Evolutionary conservation across 2,329 filamentous ascomycete genomes (phyloP), one percentile per base, ranked within the genome.

Genomic region (Fusarium algeriense): DNA sequence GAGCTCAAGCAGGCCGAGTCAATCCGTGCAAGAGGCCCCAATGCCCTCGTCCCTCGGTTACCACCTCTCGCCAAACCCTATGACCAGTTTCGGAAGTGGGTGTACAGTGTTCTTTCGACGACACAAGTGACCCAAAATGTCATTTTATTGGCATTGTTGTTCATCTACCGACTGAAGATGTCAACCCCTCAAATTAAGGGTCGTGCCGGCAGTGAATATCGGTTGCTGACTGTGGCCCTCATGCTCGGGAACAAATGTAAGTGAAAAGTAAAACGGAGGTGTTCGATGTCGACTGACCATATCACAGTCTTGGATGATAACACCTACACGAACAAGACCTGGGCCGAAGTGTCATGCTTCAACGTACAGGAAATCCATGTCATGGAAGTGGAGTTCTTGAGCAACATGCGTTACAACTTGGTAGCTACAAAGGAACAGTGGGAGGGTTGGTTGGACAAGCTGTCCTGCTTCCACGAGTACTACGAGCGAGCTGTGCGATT

Each of bases 361-460:
- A 91, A 93, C 3, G 95, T 98, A 15, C 90, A 92, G 67, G 96
- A 99, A 81, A 97, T 99, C 55, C 96, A 99, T 80, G 92, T 98
- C 46, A 99, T 99, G 96, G 96, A 99, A 80, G 96, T 99, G n/a
- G 96, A 99, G 80, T 99, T 99, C 76, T 85, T 99, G 70, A 98
- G 95, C 85, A 98, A 98, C 81, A 97, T 99, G 91, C 90, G 95
- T 77, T 99, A 98, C 82, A 94, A 93, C 75, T 85, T 99, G 11
- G 91, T 95, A 78, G 94, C 93, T 6, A 97, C 95, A 6, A 91
- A 94, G 78, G 87, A 90, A 57, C 89, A 97, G 79, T 99, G 96
- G 96, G 87, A 90, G 52, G 88, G 90, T 58, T 98, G 96, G 96
- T 91, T 98, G 76, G 84, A 86, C 68, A 94, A 94, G 80, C 85